A percentile compares a stretch with the other conserved stretches of the same genome.
phyloP scores from a whole-genome alignment of 1,284 basidiomycete species.

The Heliocybe sulcata region DNA sequence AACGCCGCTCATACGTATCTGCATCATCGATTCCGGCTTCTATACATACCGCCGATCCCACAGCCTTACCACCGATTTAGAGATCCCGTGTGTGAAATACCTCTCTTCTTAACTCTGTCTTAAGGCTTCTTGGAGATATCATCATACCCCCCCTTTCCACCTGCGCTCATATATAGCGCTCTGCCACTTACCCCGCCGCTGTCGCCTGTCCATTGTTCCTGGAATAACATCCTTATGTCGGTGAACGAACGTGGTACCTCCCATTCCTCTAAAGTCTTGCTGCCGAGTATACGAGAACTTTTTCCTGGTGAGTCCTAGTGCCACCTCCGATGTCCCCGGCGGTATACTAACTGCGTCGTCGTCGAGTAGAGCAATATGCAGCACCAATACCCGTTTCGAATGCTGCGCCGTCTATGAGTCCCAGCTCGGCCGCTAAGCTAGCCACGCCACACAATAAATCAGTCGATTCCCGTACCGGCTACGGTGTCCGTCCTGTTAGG shows the following conservation, averaged over 20 bases:
- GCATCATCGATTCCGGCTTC: background rate
- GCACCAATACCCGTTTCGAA: background rate
- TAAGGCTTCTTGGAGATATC: background rate
- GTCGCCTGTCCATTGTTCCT: background rate
- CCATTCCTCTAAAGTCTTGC: background rate
- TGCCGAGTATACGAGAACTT: background rate
- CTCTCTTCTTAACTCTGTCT: background rate
- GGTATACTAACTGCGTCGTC: background rate
- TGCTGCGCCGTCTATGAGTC: background rate
- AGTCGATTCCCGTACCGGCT: background rate
- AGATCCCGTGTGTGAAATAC: background rate
- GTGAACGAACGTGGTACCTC: background rate
- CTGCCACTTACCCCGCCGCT: background rate
- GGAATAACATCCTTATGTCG: background rate
- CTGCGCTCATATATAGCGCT: background rate
- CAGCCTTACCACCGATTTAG: background rate
- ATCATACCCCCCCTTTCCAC: background rate
- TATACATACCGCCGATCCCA: background rate
- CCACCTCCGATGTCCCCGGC: background rate
- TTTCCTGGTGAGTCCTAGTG: background rate
- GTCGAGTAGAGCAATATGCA: background rate
- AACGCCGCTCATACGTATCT: background rate
- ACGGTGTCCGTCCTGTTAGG: background rate
- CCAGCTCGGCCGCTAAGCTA: background rate
- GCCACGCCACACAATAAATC: background rate